Base-by-base conservation (phyloP, 345 rosid species). In the Salix exigua region DNA sequence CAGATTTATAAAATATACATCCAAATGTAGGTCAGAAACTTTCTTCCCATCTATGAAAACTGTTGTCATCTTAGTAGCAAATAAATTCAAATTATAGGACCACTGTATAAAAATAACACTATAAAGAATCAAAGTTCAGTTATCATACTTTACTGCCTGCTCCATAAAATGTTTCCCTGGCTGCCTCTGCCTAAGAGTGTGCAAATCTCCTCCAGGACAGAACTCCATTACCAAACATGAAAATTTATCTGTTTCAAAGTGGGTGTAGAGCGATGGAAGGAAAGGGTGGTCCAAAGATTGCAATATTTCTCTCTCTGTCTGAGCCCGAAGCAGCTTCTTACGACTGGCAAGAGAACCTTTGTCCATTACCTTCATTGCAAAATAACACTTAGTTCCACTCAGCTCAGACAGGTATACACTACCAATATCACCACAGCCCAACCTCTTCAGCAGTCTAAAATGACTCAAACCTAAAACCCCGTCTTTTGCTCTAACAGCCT, bases 341-440 rank as follows among this genome's bases (percentile, higher is more conserved):
- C 97, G 94, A 71, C 91, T 87, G 0, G 94, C 98, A 73, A 94
- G 86, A 77, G 97, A 90, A 50, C 91, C 91, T 87, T 94, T 92
- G 77, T 94, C 98, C 98, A 94, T 94, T 38, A 94, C 98, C 85
- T 94, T 94, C 97, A 90, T 92, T 5, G 97, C 98, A 80, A 94
- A 92, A 82, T 87, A 85, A 82, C 98, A 88, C 78, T 86, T 92
- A 0, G 92, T 94, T 83, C 98, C 98, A 73, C 88, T 89, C 81
- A 94, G 86, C 90, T 91, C 98, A 4, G 97, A 91, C 71, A 93
- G 88, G 82, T 94, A 89, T 51, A 94, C 98, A 79, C 98, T 94
- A 67, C 98, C 98, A 33, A 94, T 94, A 80, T 94, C 98, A 40
- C 98, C 97, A 31, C 94, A 94, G 35, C 98, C 98, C 77, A 94